A percentile compares a stretch with the other conserved stretches of the same genome.
Evolutionary conservation across 2,329 filamentous ascomycete species (phyloP).

Genomic region (Arthrobotrys pseudoclavata): DNA sequence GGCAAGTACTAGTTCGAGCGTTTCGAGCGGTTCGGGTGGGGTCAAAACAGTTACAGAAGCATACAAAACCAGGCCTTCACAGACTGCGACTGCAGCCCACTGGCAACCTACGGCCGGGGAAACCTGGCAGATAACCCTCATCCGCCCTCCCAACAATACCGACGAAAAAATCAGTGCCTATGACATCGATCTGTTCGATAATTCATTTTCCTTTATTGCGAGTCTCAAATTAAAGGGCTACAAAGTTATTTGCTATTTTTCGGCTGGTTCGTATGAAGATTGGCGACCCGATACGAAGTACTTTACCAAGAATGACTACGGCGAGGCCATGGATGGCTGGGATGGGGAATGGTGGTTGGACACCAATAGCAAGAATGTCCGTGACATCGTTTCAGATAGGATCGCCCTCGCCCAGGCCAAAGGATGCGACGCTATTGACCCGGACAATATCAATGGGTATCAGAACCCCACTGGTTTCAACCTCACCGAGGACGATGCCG

Average conservation of each 20-base stretch:
- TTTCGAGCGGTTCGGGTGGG: background rate
- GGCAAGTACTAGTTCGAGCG: background rate
- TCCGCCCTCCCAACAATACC: slow-evolving; percentile 65
- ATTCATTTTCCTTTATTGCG: slow-evolving; percentile 71
- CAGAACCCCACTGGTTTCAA: slow-evolving; percentile 75
- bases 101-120: slow-evolving; percentile 56
- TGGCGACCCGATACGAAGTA: slow-evolving; percentile 73
- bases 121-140: slow-evolving; percentile 57
- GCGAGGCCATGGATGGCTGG: slow-evolving; percentile 75
- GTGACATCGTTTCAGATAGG: slow-evolving; percentile 74
- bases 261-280: slow-evolving; percentile 77
- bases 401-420: slow-evolving; percentile 74
- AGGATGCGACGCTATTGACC: slow-evolving; percentile 78
- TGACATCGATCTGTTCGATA: slow-evolving; percentile 74
- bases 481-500: slow-evolving; percentile 72
- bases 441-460: slow-evolving; percentile 79
- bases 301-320: slow-evolving; percentile 73
- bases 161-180: slow-evolving; percentile 65
- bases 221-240: slow-evolving; percentile 70
- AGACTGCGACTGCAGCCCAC: slow-evolving; percentile 24
- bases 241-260: slow-evolving; percentile 78
- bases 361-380: slow-evolving; percentile 72
- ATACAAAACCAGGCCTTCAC: slow-evolving; percentile 38
- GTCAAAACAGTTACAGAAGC: slow-evolving; percentile 32
- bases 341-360: slow-evolving; percentile 77